Base-by-base conservation (phyloP, 176 grass and related monocot species). In the Cymbopogon citratus region DNA sequence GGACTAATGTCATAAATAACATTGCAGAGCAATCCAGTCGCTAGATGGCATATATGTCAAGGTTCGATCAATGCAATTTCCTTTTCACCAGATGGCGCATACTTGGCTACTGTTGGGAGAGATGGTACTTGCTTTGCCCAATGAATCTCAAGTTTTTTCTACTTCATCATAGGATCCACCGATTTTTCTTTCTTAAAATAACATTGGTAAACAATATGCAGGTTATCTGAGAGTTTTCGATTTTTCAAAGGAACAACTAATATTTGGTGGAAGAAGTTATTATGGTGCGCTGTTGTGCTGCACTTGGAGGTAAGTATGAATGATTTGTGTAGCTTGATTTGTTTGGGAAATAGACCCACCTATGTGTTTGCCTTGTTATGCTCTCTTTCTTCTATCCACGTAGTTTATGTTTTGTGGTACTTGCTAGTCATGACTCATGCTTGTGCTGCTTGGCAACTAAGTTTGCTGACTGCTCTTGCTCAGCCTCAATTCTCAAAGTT, bases 211-310 rank as follows among this genome's bases (percentile, higher is more conserved):
- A 76, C 77, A 74, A 38, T 82, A 61, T 89, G 76, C 44, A 99
- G 93, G 96, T 56, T 99, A 88, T 85, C 83, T 99, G 83, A 93
- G 93, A 93, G 96, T 95, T 36, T 99, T 93, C n/a, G 93, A 99
- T 79, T 99, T 91, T 87, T 63, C 69, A 54, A 99, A 93, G 80
- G 89, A 93, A 83, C 96, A 93, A 67, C 77, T 99, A 86, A 44
- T 93, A 91, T 99, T 99, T 80, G 96, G 96, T 40, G 96, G 96
- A 54, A 99, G 86, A 93, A 99, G 96, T 80, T 99, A 99, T 71
- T 95, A 99, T 84, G 96, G 93, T 4, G 91, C 96, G 1, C 79
- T 95, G 12, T 78, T 95, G 70, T 99, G 96, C 87, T 99, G 92
- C 81, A 63, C 93, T 16, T 99, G 96, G 96, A 99, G 96, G 96